A percentile compares a stretch with the other conserved stretches of the same genome.
Conservation (phyloP, 192 early-diverging fungal species). For the Podila verticillata region DNA sequence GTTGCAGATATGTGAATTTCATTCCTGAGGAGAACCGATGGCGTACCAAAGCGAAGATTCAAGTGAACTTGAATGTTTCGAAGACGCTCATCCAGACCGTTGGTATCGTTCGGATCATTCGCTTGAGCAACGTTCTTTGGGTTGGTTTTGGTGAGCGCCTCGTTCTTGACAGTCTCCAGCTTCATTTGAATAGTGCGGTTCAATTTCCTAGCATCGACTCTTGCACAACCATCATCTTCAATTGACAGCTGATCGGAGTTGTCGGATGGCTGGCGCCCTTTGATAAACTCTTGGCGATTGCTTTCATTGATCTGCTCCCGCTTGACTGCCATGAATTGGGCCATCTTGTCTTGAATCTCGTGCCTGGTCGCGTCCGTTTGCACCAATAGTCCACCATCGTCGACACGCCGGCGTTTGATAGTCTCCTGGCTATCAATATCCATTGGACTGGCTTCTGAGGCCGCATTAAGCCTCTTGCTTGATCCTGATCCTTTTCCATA, state of each 20-base stretch:
- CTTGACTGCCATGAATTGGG: constrained; percentile 60
- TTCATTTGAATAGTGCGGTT: constrained; percentile 86
- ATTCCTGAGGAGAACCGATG: not conserved
- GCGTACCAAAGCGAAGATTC: constrained; percentile 69
- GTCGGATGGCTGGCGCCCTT: constrained; percentile 22
- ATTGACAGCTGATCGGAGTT: constrained; percentile 7
- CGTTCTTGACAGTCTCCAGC: constrained; percentile 72
- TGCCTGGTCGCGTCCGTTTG: constrained; percentile 53
- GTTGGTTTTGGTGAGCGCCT: constrained; percentile 52
- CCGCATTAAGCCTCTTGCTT: constrained; percentile 23
- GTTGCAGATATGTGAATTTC: too few species aligned
- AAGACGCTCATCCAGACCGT: constrained; percentile 69
- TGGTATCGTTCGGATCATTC: constrained; percentile 33
- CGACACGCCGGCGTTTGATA: constrained; percentile 36
- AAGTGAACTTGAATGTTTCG: constrained; percentile 80
- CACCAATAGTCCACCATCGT: constrained; percentile 23
- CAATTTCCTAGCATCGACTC: constrained; percentile 75
- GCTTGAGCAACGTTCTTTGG: constrained; percentile 26
- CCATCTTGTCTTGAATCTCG: constrained; percentile 62
- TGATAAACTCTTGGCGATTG: constrained; percentile 72
- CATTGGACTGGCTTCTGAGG: not conserved
- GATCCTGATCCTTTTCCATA: constrained; percentile 3
- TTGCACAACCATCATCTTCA: constrained; percentile 63
- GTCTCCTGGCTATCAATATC: constrained; percentile 11
- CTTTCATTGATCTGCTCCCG: constrained; percentile 67